Evolutionary conservation across 352 stramenopile species (phyloP).

Genomic region (Phytopythium montanum): DNA sequence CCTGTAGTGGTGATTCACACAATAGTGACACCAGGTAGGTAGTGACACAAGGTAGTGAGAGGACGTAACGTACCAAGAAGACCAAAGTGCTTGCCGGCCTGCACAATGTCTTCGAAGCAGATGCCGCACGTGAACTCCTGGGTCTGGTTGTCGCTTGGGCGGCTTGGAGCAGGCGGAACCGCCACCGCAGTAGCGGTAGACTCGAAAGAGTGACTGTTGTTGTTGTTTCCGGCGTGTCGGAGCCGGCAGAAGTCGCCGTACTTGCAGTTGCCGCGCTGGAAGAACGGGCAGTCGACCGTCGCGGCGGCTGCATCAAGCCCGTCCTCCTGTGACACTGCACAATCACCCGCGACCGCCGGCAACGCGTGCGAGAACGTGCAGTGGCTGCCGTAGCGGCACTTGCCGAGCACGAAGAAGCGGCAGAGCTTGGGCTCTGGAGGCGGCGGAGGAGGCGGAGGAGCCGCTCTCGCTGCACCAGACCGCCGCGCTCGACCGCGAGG

Average conservation of each 20-base stretch:
- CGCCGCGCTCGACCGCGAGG: too few species aligned
- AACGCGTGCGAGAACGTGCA: constrained; percentile 73
- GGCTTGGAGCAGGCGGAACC: neutral
- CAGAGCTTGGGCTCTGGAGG: constrained; percentile 41
- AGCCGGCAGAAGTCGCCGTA: constrained; percentile 66
- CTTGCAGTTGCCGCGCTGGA: constrained; percentile 71
- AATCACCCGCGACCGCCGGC: constrained; percentile 25
- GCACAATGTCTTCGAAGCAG: constrained; percentile 80
- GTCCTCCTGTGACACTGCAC: constrained; percentile 25
- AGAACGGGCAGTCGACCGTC: constrained; percentile 74
- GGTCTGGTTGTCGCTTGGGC: constrained; percentile 15
- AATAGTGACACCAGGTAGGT: too few species aligned
- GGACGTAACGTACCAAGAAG: constrained; percentile 72
- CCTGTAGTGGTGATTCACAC: too few species aligned
- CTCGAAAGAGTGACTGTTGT: too few species aligned
- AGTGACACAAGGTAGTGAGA: too few species aligned
- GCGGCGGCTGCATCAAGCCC: constrained; percentile 42
- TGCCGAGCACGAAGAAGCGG: constrained; percentile 77
- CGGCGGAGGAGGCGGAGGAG: neutral
- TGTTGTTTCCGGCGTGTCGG: constrained; percentile 24
- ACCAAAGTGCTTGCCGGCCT: constrained; percentile 74
- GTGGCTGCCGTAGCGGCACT: constrained; percentile 64
- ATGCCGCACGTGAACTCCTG: constrained; percentile 72
- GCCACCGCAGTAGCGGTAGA: neutral
- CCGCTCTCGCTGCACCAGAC: neutral